phyloP scores from a whole-genome alignment of 2,329 filamentous ascomycete genomes.

The Nemania diffusa region DNA sequence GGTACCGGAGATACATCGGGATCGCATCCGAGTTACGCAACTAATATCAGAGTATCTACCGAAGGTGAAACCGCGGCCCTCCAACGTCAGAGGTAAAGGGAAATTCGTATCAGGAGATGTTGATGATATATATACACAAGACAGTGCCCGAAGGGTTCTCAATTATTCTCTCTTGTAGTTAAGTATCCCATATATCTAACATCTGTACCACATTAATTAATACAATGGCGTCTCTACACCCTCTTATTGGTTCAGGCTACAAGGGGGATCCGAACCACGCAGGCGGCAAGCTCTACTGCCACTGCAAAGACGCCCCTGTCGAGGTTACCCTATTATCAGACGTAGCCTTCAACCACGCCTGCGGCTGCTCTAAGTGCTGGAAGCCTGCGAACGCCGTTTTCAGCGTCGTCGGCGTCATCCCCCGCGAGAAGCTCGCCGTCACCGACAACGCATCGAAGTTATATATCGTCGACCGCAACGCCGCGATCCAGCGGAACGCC shows the following conservation, averaged over 20 bases:
- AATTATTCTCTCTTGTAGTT: conserved; percentile 3
- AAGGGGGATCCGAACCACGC: conserved; percentile 64
- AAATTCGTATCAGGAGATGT: background rate
- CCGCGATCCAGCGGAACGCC: conserved; percentile 69
- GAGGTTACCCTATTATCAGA: conserved; percentile 67
- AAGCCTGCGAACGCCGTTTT: conserved; percentile 73
- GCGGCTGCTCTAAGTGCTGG: conserved; percentile 79
- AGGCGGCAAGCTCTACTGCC: conserved; percentile 71
- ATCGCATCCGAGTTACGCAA: background rate
- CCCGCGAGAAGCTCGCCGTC: conserved; percentile 64
- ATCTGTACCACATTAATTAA: background rate
- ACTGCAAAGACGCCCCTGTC: conserved; percentile 65
- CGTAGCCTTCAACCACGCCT: conserved; percentile 75
- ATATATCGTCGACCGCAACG: conserved; percentile 52
- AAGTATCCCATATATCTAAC: conserved; percentile 5
- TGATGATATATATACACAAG: conserved; percentile 10
- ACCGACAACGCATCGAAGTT: conserved; percentile 69
- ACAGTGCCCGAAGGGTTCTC: conserved; percentile 16
- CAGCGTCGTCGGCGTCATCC: conserved; percentile 70
- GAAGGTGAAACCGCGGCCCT: conserved; percentile 8
- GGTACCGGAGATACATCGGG: conserved; percentile 16
- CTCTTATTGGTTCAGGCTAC: conserved; percentile 69
- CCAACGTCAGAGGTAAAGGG: background rate
- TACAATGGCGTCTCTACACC: conserved; percentile 62
- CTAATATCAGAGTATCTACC: conserved; percentile 10